Evolutionary conservation across 2,329 filamentous ascomycete species (phyloP).

Genomic region (Talaromyces sp.): DNA sequence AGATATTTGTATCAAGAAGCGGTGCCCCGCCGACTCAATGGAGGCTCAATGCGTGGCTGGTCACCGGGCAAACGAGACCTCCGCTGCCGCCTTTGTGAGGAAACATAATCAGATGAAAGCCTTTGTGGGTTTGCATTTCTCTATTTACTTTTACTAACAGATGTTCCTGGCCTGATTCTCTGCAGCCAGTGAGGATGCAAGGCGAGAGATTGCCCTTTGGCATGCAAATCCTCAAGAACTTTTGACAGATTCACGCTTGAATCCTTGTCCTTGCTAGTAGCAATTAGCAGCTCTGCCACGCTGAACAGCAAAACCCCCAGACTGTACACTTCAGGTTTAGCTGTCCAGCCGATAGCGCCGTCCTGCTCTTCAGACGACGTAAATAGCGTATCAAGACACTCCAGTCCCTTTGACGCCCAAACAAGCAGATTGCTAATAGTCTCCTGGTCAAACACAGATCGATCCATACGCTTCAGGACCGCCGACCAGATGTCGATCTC

Average conservation of each 20-base stretch:
- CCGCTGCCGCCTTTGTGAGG: not conserved
- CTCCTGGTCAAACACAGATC: slow-evolving; percentile 18
- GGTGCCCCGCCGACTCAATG: not conserved
- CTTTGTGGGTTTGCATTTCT: not conserved
- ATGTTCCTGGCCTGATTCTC: slow-evolving; percentile 19
- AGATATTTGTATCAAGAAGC: not conserved
- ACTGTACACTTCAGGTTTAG: slow-evolving; percentile 61
- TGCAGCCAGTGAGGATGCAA: slow-evolving; percentile 31
- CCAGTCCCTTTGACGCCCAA: slow-evolving; percentile 32
- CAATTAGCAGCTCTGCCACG: slow-evolving; percentile 31
- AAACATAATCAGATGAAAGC: not conserved
- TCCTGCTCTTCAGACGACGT: slow-evolving; percentile 43
- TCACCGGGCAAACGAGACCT: not conserved
- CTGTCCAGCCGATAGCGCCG: slow-evolving; percentile 68
- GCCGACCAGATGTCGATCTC: slow-evolving; percentile 67
- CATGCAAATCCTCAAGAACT: slow-evolving; percentile 23
- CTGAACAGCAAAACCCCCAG: slow-evolving; percentile 37
- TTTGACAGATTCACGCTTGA: not conserved
- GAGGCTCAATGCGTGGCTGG: not conserved
- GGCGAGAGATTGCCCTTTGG: slow-evolving; percentile 18
- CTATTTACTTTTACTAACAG: not conserved
- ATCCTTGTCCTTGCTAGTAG: slow-evolving; percentile 13
- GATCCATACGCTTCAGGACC: slow-evolving; percentile 39
- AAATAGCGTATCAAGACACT: slow-evolving; percentile 17
- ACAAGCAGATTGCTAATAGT: slow-evolving; percentile 18